These are phyloP conservation scores for Penicillium subrubescens DNA, from an alignment of 495 filamentous ascomycete species.

Conservation along the genomic window DNA sequence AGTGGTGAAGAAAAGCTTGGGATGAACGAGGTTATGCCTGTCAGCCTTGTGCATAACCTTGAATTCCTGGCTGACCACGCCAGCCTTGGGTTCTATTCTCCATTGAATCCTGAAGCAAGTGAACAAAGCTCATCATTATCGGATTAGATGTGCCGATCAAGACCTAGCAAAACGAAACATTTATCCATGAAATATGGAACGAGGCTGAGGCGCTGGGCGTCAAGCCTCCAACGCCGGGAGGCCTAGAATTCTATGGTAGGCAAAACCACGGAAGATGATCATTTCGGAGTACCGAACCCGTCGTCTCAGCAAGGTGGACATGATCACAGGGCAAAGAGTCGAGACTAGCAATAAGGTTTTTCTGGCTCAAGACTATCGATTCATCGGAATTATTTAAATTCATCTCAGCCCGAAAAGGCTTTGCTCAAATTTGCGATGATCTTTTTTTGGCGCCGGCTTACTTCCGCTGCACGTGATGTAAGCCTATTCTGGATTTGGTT, in stretches of 20 bases:
- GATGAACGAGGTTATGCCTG: too few species aligned
- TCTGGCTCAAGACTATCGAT: not conserved
- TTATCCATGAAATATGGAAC: not conserved
- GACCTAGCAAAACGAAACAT: not conserved
- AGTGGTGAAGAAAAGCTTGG: not conserved
- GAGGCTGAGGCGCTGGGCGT: not conserved
- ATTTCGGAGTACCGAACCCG: not conserved
- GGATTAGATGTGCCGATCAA: not conserved
- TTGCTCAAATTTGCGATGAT: not conserved
- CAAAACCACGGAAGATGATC: constrained; percentile 9
- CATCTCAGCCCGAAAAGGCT: not conserved
- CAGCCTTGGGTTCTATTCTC: not conserved
- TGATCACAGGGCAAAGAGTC: not conserved
- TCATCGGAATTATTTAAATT: not conserved
- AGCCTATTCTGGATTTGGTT: not conserved
- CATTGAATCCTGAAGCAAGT: not conserved
- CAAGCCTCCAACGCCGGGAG: not conserved
- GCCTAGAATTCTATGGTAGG: not conserved
- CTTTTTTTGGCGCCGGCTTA: not conserved
- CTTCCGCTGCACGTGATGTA: not conserved
- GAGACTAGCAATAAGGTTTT: constrained; percentile 4
- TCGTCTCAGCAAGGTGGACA: not conserved
- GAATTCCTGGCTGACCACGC: not conserved
- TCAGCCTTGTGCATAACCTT: not conserved
- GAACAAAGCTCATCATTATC: not conserved